A percentile compares a stretch with the other conserved stretches of the same genome.
These are phyloP conservation scores for Lupinus albus DNA, from an alignment of 306 rosid species.

Conservation along the genomic window DNA sequence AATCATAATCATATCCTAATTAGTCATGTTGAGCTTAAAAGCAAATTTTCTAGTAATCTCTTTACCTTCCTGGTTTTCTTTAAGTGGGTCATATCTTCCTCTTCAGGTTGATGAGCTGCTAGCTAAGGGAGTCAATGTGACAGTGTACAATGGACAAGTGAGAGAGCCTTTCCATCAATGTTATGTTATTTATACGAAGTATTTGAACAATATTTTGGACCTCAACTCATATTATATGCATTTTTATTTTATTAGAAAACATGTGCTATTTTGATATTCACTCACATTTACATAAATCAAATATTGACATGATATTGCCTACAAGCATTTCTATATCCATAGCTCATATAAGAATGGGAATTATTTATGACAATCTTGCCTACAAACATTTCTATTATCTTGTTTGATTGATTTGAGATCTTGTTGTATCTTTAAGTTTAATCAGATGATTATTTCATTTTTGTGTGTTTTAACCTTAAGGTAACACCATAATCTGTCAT, in stretches of 20 bases:
- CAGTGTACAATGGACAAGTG: conserved; percentile 90
- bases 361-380: conserved; percentile 19
- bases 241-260: no score
- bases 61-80: not conserved
- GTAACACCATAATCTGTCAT: conserved; percentile 27
- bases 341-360: conserved; percentile 12
- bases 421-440: conserved; percentile 13
- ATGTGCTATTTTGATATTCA: no score
- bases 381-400: no score
- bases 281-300: no score
- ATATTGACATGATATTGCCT: no score
- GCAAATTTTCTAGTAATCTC: conserved; percentile 2
- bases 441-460: not conserved
- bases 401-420: conserved; percentile 25
- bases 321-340: no score
- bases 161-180: conserved; percentile 25
- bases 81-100: not conserved
- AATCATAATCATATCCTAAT: not conserved
- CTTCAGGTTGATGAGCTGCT: conserved; percentile 80
- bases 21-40: not conserved
- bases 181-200: no score
- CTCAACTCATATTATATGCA: no score
- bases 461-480: not conserved
- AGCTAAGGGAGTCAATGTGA: conserved; percentile 78
- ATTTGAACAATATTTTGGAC: no score